Evolutionary conservation across 805 yeast species (phyloP).

Genomic region (Starmera caribaea): DNA sequence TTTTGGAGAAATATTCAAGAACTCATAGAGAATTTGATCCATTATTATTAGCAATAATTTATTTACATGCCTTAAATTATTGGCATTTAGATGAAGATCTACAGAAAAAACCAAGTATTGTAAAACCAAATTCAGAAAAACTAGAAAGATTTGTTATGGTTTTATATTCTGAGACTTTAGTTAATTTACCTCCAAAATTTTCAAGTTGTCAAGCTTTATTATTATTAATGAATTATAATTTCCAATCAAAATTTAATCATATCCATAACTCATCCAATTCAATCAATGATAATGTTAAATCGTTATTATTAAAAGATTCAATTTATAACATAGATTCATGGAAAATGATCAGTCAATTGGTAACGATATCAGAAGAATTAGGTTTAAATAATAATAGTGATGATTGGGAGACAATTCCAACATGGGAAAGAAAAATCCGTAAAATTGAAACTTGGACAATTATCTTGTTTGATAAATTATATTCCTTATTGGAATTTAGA

Average conservation of each 20-base stretch:
- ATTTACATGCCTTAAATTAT: constrained; percentile 19
- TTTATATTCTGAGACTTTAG: constrained; percentile 17
- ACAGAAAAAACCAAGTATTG: not conserved
- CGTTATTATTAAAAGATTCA: not conserved
- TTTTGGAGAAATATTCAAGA: constrained; percentile 19
- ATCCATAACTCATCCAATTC: too few species aligned
- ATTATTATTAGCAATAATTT: constrained; percentile 16
- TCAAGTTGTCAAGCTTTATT: constrained; percentile 31
- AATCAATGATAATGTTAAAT: not conserved
- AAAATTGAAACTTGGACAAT: constrained; percentile 18
- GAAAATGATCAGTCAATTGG: constrained; percentile 14
- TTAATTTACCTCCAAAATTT: constrained; percentile 19
- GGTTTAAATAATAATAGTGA: constrained; percentile 18
- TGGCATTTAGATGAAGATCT: constrained; percentile 13
- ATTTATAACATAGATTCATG: constrained; percentile 6
- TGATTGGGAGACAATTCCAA: constrained; percentile 17
- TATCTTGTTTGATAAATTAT: constrained; percentile 18
- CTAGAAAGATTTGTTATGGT: constrained; percentile 18
- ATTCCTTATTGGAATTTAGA: constrained; percentile 18
- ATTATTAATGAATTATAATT: constrained; percentile 20
- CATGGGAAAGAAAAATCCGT: constrained; percentile 20
- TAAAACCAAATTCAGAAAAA: constrained; percentile 14
- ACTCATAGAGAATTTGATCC: constrained; percentile 22
- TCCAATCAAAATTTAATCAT: not conserved
- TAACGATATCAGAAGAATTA: constrained; percentile 18